Conservation (phyloP, 2,329 filamentous ascomycete species). For the Colletotrichum tamarilloi region DNA sequence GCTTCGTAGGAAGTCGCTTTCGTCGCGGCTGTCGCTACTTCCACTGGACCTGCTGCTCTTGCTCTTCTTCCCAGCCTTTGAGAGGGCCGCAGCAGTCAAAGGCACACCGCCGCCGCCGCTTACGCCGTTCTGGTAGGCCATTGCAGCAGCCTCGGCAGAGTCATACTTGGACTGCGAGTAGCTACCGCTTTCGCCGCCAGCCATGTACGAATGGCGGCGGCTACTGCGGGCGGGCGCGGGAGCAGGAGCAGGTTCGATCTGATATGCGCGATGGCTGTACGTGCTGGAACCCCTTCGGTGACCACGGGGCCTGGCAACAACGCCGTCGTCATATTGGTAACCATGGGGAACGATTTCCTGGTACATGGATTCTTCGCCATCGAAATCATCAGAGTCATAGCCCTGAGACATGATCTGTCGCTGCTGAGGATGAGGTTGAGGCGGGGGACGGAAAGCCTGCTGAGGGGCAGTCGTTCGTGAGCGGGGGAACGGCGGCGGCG, state of each 20-base stretch:
- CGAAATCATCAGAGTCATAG: slow-evolving; percentile 53
- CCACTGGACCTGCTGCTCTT: slow-evolving; percentile 67
- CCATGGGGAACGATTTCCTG: slow-evolving; percentile 51
- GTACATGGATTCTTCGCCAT: slow-evolving; percentile 49
- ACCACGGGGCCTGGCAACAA: slow-evolving; percentile 47
- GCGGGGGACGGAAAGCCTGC: slow-evolving; percentile 42
- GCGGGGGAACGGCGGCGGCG: slow-evolving; percentile 54
- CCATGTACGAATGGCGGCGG: slow-evolving; percentile 56
- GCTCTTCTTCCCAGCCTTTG: slow-evolving; percentile 58
- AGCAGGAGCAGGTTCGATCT: slow-evolving; percentile 52
- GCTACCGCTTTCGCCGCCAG: slow-evolving; percentile 46
- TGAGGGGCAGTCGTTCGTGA: slow-evolving; percentile 39
- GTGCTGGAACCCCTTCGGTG: slow-evolving; percentile 44
- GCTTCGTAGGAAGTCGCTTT: slow-evolving; percentile 72
- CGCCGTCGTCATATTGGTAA: slow-evolving; percentile 46
- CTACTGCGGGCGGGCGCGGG: slow-evolving; percentile 33
- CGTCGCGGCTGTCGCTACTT: slow-evolving; percentile 70
- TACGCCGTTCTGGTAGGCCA: slow-evolving; percentile 65
- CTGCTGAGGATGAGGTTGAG: slow-evolving; percentile 42
- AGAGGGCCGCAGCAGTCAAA: slow-evolving; percentile 67
- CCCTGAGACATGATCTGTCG: slow-evolving; percentile 40
- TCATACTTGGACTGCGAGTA: slow-evolving; percentile 54
- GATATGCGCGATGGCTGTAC: slow-evolving; percentile 53
- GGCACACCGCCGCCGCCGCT: slow-evolving; percentile 56
- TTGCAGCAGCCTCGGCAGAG: slow-evolving; percentile 56